Evolutionary conservation across 169 alveolate species (phyloP), one percentile per base, ranked within the genome.

Genomic region (Cryptosporidium ubiquitum): DNA sequence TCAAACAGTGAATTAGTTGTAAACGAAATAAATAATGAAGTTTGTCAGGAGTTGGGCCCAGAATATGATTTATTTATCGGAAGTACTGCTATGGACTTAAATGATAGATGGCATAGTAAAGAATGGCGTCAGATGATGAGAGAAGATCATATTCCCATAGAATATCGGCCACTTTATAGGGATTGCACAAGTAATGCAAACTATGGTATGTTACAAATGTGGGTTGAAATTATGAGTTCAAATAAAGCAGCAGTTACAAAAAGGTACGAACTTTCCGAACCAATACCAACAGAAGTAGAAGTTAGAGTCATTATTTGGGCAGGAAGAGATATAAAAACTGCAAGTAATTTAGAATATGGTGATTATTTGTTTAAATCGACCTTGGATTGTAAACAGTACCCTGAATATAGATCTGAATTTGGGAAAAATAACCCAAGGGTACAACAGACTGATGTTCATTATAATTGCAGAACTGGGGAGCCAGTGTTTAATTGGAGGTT

Each of bases 401-500:
- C 91, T 9, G 97, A 91, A 69, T 52, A 84, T 66, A 70, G 95
- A 12, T 31, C 74, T 61, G 91, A 74, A 47, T 60, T 61, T 20
- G 94, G 94, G 3, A n/a, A 69, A 18, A 79, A 61, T 3, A 84
- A 91, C 55, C 94, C 94, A 31, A 49, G 51, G 33, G 64, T 70
- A 61, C 98, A 96, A 93, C 74, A 92, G 73, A 96, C 98, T 9
- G 98, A 96, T 91, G 94, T 94, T 49, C 98, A 96, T 91, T 95
- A 95, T 91, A 95, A 95, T 86, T 95, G 98, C 66, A 95, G 94
- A 84, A 86, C 92, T 14, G 98, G 98, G 6, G 84, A 91, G 47
- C 97, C 97, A 10, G 91, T 93, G 47, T 96, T 95, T 93, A 96
- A 96, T 92, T 96, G 98, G 98, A 92, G 98, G 40, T 68, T 95